phyloP scores from a whole-genome alignment of 1,284 basidiomycete species.

The Microbotryum intermedium region DNA sequence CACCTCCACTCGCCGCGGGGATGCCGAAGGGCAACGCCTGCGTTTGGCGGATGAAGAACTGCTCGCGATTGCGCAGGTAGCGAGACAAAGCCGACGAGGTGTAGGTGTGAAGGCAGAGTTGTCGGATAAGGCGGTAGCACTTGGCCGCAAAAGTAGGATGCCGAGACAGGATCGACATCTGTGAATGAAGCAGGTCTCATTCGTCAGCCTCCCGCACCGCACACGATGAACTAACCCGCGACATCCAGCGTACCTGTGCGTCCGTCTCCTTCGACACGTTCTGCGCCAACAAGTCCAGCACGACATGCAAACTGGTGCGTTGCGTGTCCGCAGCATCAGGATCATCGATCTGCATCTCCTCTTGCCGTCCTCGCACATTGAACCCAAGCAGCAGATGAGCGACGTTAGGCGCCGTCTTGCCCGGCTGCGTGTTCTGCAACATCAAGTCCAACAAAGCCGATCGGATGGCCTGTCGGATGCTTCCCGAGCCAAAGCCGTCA shows the following conservation, averaged over 20 bases:
- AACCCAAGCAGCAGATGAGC: slow-evolving; percentile 82
- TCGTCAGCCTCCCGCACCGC: neutral
- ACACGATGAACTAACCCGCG: too few species aligned
- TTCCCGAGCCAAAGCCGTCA: slow-evolving; percentile 36
- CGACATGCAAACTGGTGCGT: slow-evolving; percentile 66
- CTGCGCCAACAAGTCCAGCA: slow-evolving; percentile 65
- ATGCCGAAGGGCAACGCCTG: slow-evolving; percentile 51
- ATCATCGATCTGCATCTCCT: slow-evolving; percentile 42
- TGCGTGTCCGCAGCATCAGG: slow-evolving; percentile 57
- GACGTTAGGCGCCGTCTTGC: slow-evolving; percentile 66
- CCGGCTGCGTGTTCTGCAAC: slow-evolving; percentile 62
- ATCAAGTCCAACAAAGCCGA: slow-evolving; percentile 78
- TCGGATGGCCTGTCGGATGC: slow-evolving; percentile 60
- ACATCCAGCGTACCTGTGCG: slow-evolving; percentile 28
- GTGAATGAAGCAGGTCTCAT: neutral
- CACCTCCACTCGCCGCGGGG: slow-evolving; percentile 37
- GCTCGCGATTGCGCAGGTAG: slow-evolving; percentile 78
- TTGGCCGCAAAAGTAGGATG: slow-evolving; percentile 78
- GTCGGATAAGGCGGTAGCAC: slow-evolving; percentile 71
- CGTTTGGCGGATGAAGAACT: slow-evolving; percentile 81
- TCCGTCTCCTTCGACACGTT: slow-evolving; percentile 55
- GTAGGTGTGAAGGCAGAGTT: slow-evolving; percentile 74
- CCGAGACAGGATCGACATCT: slow-evolving; percentile 49
- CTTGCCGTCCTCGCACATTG: slow-evolving; percentile 46
- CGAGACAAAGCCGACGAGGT: slow-evolving; percentile 76